Conservation (phyloP, 768 basidiomycete genomes). For the Aureoboletus auriporus region DNA sequence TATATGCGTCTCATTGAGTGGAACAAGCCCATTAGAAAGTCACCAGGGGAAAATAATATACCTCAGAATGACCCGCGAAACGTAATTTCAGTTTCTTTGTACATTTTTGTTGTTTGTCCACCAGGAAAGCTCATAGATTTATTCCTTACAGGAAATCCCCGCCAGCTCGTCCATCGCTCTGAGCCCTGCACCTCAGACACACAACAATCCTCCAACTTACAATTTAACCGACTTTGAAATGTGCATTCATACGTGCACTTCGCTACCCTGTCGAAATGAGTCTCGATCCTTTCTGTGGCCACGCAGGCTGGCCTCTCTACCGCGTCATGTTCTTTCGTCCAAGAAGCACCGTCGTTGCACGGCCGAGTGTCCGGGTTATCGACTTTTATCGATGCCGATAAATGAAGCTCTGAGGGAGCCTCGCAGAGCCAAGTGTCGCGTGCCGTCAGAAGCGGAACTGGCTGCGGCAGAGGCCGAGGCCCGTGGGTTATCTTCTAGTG, state of each 20-base stretch:
- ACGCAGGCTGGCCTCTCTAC: constrained; percentile 18
- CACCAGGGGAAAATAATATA: not conserved
- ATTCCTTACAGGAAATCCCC: not conserved
- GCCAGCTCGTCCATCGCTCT: not conserved
- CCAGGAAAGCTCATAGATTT: not conserved
- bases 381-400: constrained; percentile 13
- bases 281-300: constrained; percentile 24
- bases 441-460: constrained; percentile 19
- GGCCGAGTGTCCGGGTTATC: constrained; percentile 19
- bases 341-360: constrained; percentile 19
- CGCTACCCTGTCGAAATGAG: constrained; percentile 22
- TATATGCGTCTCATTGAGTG: not conserved
- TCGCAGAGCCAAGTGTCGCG: constrained; percentile 19
- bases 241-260: constrained; percentile 26
- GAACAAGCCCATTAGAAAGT: constrained; percentile 10
- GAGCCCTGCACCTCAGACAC: constrained; percentile 5
- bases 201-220: not conserved
- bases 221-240: constrained; percentile 18
- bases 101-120: not conserved
- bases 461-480: constrained; percentile 14
- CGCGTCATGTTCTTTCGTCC: constrained; percentile 23
- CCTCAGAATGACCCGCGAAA: constrained; percentile 4
- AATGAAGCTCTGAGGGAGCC: constrained; percentile 20
- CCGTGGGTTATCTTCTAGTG: not conserved
- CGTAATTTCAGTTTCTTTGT: constrained; percentile 2